Evolutionary conservation across 139 green algal genomes (phyloP).

Genomic region (Micromonas pusilla): DNA sequence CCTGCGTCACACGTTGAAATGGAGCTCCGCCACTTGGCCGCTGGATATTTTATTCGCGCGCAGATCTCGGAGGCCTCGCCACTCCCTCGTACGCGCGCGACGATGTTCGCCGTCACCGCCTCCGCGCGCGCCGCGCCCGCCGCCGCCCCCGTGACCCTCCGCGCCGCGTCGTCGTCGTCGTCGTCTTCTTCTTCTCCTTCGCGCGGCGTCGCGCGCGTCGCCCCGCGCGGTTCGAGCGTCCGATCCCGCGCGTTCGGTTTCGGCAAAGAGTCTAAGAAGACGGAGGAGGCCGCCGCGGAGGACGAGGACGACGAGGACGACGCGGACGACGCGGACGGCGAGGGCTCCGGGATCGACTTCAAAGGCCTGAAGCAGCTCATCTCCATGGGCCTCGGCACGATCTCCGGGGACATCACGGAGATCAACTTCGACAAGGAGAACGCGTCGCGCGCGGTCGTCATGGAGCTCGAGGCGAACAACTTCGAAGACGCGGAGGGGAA

Average conservation of each 20-base stretch:
- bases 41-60: no score
- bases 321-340: not conserved
- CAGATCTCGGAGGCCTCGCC: no score
- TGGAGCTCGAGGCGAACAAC: slow-evolving; percentile 35
- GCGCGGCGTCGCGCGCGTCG: no score
- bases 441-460: slow-evolving; percentile 27
- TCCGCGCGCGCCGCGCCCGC: no score
- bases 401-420: slow-evolving; percentile 33
- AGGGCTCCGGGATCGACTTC: not conserved
- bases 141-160: no score
- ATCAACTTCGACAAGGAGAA: slow-evolving; percentile 29
- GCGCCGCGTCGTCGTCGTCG: not conserved
- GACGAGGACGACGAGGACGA: not conserved
- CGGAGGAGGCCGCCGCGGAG: not conserved
- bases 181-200: no score
- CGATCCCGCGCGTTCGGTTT: not conserved
- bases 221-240: no score
- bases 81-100: no score
- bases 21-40: no score
- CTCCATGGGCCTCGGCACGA: slow-evolving; percentile 26
- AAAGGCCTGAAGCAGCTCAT: slow-evolving; percentile 30
- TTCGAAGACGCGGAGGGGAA: slow-evolving; percentile 27
- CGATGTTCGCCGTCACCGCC: not conserved
- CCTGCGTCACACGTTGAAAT: no score
- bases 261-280: not conserved